A percentile compares a stretch with the other conserved stretches of the same genome.
phyloP scores from a whole-genome alignment of 2,329 filamentous ascomycete species.

The Claviceps quebecensis region DNA sequence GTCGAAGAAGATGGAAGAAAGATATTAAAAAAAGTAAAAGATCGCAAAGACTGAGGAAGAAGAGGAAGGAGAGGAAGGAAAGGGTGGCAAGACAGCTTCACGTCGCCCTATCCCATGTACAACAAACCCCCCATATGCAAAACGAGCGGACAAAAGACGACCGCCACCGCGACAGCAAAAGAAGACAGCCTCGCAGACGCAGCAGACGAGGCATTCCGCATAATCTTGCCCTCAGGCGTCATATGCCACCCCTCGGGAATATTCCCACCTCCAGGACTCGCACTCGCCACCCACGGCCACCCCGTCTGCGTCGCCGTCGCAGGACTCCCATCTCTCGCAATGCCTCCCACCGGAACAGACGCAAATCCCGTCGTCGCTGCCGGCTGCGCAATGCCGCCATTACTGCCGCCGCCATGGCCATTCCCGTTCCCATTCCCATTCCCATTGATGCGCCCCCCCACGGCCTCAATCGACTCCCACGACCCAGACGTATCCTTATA shows the following conservation, averaged over 20 bases:
- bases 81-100: no score
- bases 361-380: constrained; percentile 48
- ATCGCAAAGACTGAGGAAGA: no score
- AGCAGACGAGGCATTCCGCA: constrained; percentile 45
- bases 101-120: no score
- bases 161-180: constrained; percentile 6
- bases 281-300: constrained; percentile 53
- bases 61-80: no score
- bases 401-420: constrained; percentile 36
- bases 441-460: constrained; percentile 64
- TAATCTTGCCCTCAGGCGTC: constrained; percentile 63
- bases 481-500: constrained; percentile 68
- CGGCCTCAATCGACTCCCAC: constrained; percentile 69
- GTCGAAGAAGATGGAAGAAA: no score
- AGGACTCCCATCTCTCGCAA: constrained; percentile 40
- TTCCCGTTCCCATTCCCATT: constrained; percentile 42
- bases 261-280: constrained; percentile 36
- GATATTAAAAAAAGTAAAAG: no score
- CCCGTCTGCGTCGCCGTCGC: constrained; percentile 43
- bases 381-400: constrained; percentile 36
- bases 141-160: constrained; percentile 5
- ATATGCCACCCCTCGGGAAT: constrained; percentile 75
- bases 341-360: constrained; percentile 46
- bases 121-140: no score
- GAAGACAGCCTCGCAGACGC: constrained; percentile 1